These are phyloP conservation scores for Amphibolis antarctica DNA, from an alignment of 106 monocot species.

Conservation along the genomic window DNA sequence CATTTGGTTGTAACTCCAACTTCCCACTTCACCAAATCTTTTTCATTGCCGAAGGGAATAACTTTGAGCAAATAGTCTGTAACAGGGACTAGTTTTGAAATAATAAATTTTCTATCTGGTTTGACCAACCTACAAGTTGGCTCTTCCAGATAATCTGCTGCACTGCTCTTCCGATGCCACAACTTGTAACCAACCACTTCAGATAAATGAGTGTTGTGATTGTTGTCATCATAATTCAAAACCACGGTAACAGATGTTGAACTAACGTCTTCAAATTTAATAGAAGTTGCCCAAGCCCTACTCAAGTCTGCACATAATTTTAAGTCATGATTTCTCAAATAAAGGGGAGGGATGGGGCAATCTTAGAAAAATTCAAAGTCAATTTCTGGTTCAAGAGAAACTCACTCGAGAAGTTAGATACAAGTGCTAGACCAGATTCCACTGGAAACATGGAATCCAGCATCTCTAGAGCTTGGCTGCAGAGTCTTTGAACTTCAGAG, in stretches of 20 bases:
- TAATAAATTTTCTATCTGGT: slow-evolving; percentile 14
- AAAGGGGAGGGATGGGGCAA: neutral
- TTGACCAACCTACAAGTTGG: slow-evolving; percentile 20
- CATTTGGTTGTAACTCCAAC: slow-evolving; percentile 12
- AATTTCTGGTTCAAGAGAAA: neutral
- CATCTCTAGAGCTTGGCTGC: slow-evolving; percentile 36
- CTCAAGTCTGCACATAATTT: slow-evolving; percentile 13
- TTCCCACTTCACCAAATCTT: slow-evolving; percentile 41
- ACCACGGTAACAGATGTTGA: slow-evolving; percentile 32
- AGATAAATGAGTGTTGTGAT: neutral
- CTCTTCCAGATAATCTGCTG: slow-evolving; percentile 23
- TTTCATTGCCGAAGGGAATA: slow-evolving; percentile 19
- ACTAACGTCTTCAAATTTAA: slow-evolving; percentile 35
- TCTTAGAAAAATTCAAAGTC: neutral
- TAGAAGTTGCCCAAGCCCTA: slow-evolving; percentile 11
- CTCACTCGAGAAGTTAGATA: slow-evolving; percentile 22
- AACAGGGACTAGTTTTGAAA: slow-evolving; percentile 25
- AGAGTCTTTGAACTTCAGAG: slow-evolving; percentile 76
- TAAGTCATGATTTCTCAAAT: neutral
- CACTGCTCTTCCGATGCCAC: slow-evolving; percentile 31
- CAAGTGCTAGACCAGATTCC: neutral
- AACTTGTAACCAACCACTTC: slow-evolving; percentile 26
- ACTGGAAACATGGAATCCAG: slow-evolving; percentile 26
- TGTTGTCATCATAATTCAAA: slow-evolving; percentile 13
- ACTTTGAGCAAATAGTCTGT: slow-evolving; percentile 35